Percentiles rank a stretch among this genome's conserved stretches.
These are phyloP conservation scores for Pestalotiopsis sp. DNA, from an alignment of 2,329 filamentous ascomycete genomes.

Conservation along the genomic window DNA sequence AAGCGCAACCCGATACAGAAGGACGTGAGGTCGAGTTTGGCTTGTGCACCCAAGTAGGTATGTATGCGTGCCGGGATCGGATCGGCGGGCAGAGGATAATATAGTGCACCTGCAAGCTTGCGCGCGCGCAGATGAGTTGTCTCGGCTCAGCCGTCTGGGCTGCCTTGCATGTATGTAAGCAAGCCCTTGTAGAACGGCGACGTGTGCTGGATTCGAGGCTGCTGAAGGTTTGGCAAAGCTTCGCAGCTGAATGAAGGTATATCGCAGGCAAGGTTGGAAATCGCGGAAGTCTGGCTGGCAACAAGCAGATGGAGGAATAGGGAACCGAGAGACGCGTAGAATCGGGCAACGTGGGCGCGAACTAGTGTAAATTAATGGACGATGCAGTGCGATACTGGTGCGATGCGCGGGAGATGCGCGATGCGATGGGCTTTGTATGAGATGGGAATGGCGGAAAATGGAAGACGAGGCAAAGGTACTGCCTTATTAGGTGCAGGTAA, in stretches of 20 bases:
- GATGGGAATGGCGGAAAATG: background rate
- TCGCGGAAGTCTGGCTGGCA: background rate
- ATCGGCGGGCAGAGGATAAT: background rate
- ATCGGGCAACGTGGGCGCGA: conserved; percentile 8
- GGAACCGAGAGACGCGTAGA: background rate
- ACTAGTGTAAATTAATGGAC: conserved; percentile 3
- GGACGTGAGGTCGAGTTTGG: background rate
- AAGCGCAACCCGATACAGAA: background rate
- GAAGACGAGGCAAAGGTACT: background rate
- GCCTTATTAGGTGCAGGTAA: background rate
- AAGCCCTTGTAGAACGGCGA: background rate
- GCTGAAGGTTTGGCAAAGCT: background rate
- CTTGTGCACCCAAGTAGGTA: background rate
- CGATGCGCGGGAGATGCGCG: background rate
- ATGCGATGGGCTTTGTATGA: conserved; percentile 5
- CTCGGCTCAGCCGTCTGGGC: background rate
- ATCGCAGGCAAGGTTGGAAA: background rate
- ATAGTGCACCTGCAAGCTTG: background rate
- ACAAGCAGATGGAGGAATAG: background rate
- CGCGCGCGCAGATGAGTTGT: conserved; percentile 1
- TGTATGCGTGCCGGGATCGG: background rate
- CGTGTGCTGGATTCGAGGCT: background rate
- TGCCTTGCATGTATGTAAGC: background rate
- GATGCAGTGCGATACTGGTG: conserved; percentile 4
- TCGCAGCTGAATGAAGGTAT: background rate